Evolutionary conservation across 2,329 filamentous ascomycete genomes (phyloP).

Genomic region (Xylaria polymorpha): DNA sequence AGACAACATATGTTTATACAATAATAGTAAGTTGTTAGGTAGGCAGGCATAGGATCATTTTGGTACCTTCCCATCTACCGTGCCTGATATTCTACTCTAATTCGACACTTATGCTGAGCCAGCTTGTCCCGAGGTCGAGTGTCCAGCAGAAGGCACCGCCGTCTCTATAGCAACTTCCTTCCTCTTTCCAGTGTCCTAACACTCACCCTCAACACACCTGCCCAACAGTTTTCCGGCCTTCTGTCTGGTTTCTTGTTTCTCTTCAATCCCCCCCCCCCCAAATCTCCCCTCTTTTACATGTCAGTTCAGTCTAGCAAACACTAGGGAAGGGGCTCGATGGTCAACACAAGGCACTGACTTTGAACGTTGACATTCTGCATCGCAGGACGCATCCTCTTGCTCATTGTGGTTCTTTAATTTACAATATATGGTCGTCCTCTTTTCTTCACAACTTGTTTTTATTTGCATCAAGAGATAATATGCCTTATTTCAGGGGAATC

Average conservation of each 20-base stretch:
- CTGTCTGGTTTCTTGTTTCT: background rate
- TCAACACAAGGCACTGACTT: background rate
- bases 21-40: no score
- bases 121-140: background rate
- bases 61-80: background rate
- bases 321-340: background rate
- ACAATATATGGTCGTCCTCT: background rate
- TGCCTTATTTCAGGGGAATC: conserved; percentile 64
- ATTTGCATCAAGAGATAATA: conserved; percentile 42
- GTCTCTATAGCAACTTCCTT: conserved; percentile 1
- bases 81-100: background rate
- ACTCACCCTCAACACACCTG: background rate
- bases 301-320: background rate
- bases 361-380: background rate
- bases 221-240: background rate
- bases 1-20: background rate
- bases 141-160: background rate
- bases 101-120: background rate
- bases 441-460: background rate
- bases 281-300: background rate
- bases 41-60: background rate
- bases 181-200: background rate
- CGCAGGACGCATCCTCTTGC: background rate
- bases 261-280: background rate
- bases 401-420: background rate